Conservation (phyloP, 2,329 filamentous ascomycete species). For the Monosporascus sp. region DNA sequence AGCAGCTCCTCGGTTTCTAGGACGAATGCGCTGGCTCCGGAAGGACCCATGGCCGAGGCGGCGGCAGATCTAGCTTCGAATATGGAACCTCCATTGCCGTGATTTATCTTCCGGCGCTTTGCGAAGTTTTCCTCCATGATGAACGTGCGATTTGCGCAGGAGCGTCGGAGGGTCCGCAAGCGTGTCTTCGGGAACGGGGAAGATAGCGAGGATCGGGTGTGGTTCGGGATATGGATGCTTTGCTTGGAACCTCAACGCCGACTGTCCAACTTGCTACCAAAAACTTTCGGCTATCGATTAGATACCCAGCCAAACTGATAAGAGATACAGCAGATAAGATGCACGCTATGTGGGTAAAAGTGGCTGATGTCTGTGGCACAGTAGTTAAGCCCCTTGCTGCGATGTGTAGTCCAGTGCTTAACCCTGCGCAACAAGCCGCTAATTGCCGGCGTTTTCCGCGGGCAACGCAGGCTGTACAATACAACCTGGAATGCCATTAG, state of each 20-base stretch:
- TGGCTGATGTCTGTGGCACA: no score
- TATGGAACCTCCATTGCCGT: conserved; percentile 28
- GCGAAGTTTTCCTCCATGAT: conserved; percentile 39
- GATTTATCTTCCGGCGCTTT: conserved; percentile 45
- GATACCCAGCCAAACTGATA: neutral
- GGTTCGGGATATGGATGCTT: no score
- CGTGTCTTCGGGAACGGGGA: no score
- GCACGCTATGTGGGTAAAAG: neutral
- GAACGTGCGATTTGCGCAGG: neutral
- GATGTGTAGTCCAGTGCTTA: no score
- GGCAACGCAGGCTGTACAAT: no score
- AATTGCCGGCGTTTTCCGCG: no score
- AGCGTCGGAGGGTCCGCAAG: no score
- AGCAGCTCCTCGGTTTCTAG: conserved; percentile 56
- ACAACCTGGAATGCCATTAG: no score
- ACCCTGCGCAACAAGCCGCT: no score
- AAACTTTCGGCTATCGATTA: conserved; percentile 5
- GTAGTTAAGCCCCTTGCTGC: no score
- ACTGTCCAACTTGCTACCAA: neutral
- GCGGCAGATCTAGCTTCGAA: conserved; percentile 35
- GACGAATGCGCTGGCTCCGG: conserved; percentile 47
- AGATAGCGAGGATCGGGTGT: no score
- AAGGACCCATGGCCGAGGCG: conserved; percentile 32
- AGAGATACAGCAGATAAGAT: neutral
- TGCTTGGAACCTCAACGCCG: no score